Evolutionary conservation across 108 stramenopile genomes (phyloP), one percentile per base, ranked within the genome.

Genomic region (Nitzschia sp.): DNA sequence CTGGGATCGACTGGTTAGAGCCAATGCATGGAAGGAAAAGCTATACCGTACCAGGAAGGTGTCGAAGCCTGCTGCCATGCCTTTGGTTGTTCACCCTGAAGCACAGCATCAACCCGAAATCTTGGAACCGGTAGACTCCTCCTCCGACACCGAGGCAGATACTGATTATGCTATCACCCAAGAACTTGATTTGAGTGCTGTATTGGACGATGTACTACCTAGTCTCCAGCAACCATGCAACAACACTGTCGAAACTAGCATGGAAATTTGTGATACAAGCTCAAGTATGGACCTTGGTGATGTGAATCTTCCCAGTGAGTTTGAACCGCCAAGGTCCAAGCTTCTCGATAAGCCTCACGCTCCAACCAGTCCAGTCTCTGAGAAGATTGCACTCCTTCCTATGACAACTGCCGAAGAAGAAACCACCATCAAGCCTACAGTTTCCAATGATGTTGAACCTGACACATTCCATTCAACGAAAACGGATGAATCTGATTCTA

Each of bases 251-350:
- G 51, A 65, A 21, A 57, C 34, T 37, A 41, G 55, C 8, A 64
- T 64, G 62, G 64, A 66, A 3, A 41, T 73, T 8, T 72, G 71
- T 34, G 63, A 72, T 20, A 50, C 61, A 37, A 72, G 71, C 25
- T 41, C 38, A 19, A 72, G 71, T 34, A 50, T 72, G 63, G 71
- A 72, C 57, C 21, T 56, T 15, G 71, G 63, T 17, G 71, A 72
- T 20, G 10, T 37, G 34, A 37, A 58, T 1, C 10, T 58, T 6
- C 57, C 26, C 3, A 12, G 10, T 19, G 57, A 58, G 29, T 58
- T 58, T 58, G 34, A 58, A 7, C 38, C 57, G 3, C 29, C 57
- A 14, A 12, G 22, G 15, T 14, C 22, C 15, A 55, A 20, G 53
- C 53, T 25, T 3, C 34, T 22, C 25, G 53, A 54, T 24, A 22